A percentile compares a stretch with the other conserved stretches of the same genome.
These are phyloP conservation scores for Hemisphaericaspora lyxosophila DNA, from an alignment of 1,139 yeast species.

Conservation along the genomic window DNA sequence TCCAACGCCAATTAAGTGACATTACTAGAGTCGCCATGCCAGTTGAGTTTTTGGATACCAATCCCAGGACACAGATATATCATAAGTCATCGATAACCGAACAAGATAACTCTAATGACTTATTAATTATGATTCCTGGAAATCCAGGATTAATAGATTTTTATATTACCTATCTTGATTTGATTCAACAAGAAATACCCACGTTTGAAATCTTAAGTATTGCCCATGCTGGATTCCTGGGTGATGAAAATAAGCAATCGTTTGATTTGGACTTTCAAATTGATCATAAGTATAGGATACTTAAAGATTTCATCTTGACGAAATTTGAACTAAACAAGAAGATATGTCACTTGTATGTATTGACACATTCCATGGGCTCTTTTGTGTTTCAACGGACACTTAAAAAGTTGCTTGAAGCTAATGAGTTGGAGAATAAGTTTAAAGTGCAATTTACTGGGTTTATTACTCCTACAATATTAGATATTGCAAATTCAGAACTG, in stretches of 20 bases:
- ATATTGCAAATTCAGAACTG: slow-evolving; percentile 51
- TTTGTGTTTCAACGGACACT: slow-evolving; percentile 55
- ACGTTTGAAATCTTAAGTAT: slow-evolving; percentile 50
- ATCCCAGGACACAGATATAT: slow-evolving; percentile 30
- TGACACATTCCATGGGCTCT: slow-evolving; percentile 66
- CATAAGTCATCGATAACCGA: slow-evolving; percentile 18
- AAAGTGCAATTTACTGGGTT: slow-evolving; percentile 50
- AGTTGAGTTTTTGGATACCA: slow-evolving; percentile 12
- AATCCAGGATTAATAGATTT: slow-evolving; percentile 67
- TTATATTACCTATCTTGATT: slow-evolving; percentile 50
- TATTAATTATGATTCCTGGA: slow-evolving; percentile 62
- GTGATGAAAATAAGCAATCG: slow-evolving; percentile 20
- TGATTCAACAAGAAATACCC: slow-evolving; percentile 45
- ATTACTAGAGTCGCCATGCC: too few species aligned
- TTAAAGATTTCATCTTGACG: slow-evolving; percentile 29
- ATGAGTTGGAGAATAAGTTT: slow-evolving; percentile 18
- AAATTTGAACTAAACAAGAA: slow-evolving; percentile 11
- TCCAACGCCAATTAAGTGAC: too few species aligned
- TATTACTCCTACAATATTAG: slow-evolving; percentile 62
- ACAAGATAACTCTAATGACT: slow-evolving; percentile 10
- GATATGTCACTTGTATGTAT: slow-evolving; percentile 39
- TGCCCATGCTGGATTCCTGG: slow-evolving; percentile 55
- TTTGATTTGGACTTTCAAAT: slow-evolving; percentile 52
- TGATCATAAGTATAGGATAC: slow-evolving; percentile 45
- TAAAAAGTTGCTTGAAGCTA: slow-evolving; percentile 21